A percentile compares a stretch with the other conserved stretches of the same genome.
Conservation (phyloP, 306 rosid genomes). For the Pyrus pyrifolia region DNA sequence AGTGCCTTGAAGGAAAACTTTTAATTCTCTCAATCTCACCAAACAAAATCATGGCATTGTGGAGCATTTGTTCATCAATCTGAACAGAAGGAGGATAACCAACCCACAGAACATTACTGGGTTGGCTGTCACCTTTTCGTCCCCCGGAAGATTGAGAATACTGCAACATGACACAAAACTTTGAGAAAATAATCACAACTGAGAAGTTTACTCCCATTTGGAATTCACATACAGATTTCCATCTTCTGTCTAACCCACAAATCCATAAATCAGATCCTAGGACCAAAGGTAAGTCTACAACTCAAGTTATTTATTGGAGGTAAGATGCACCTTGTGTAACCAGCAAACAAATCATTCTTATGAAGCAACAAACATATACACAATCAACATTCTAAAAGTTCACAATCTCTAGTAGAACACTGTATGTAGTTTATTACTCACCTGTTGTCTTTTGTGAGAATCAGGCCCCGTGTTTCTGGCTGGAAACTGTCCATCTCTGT, state of each 20-base stretch:
- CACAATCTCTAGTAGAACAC: background rate
- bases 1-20: slow-evolving; percentile 82
- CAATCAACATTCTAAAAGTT: background rate
- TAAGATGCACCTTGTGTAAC: background rate
- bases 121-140: slow-evolving; percentile 63
- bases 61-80: slow-evolving; percentile 99
- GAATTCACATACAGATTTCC: background rate
- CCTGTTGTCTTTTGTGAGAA: slow-evolving; percentile 64
- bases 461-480: slow-evolving; percentile 55
- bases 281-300: background rate
- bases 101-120: slow-evolving; percentile 76
- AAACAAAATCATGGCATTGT: slow-evolving; percentile 96
- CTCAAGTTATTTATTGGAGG: background rate
- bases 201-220: background rate
- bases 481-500: slow-evolving; percentile 56
- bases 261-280: background rate
- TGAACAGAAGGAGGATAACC: slow-evolving; percentile 90
- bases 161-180: slow-evolving; percentile 34
- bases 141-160: slow-evolving; percentile 48
- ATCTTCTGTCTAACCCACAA: background rate
- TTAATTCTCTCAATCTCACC: slow-evolving; percentile 95
- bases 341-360: background rate
- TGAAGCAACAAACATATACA: slow-evolving; percentile 3
- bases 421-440: slow-evolving; percentile 20
- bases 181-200: background rate